Evolutionary conservation across 2,329 filamentous ascomycete genomes (phyloP).

Genomic region (Scleromitrula shiraiana): DNA sequence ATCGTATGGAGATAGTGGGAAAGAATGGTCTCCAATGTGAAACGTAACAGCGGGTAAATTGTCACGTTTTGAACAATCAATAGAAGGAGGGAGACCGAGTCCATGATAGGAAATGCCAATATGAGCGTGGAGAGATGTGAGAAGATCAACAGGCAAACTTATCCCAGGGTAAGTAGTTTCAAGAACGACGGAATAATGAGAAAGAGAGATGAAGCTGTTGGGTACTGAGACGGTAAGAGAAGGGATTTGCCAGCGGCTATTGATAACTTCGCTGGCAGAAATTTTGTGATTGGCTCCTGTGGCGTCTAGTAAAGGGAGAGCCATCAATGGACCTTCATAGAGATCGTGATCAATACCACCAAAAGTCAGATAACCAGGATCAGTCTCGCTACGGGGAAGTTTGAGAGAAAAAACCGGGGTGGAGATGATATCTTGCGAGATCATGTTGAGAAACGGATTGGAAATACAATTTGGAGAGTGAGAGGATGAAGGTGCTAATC

Average conservation of each 20-base stretch:
- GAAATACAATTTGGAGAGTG: neutral
- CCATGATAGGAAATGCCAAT: neutral
- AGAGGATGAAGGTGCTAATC: neutral
- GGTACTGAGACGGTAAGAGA: neutral
- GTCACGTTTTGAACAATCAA: neutral
- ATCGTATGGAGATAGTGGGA: slow-evolving; percentile 4
- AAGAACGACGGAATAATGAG: neutral
- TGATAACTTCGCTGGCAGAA: neutral
- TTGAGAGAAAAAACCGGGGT: neutral
- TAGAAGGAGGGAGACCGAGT: neutral
- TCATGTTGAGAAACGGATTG: neutral
- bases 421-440: neutral
- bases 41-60: neutral
- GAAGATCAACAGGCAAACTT: neutral
- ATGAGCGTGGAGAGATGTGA: neutral
- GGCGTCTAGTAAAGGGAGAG: neutral
- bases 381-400: neutral
- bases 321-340: neutral
- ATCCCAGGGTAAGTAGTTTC: slow-evolving; percentile 1
- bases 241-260: neutral
- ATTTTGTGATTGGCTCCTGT: neutral
- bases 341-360: neutral
- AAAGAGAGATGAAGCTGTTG: neutral
- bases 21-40: neutral
- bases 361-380: neutral